Evolutionary conservation across 2,329 filamentous ascomycete species (phyloP).

Genomic region (Talaromyces sp.): DNA sequence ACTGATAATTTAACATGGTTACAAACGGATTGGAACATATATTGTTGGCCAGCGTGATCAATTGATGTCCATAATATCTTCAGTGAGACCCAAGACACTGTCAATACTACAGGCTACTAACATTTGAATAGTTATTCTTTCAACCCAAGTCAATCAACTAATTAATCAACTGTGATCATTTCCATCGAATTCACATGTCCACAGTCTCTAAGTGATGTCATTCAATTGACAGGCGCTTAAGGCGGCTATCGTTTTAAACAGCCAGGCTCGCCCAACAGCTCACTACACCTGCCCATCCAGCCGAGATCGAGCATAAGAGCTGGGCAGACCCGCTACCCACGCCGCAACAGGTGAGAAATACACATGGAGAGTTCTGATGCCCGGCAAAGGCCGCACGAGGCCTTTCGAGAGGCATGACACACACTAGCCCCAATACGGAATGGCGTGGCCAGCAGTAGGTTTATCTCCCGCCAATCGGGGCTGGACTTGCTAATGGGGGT

Average conservation of each 20-base stretch:
- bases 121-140: too few species aligned
- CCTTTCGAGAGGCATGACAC: too few species aligned
- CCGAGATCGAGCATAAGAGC: neutral
- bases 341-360: neutral
- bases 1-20: too few species aligned
- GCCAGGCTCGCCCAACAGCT: neutral
- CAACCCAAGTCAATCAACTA: too few species aligned
- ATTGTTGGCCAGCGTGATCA: too few species aligned
- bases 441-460: neutral
- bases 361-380: neutral
- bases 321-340: neutral
- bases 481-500: neutral
- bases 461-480: constrained; percentile 10
- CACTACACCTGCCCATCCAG: neutral
- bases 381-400: neutral
- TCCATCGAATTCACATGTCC: too few species aligned
- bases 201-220: neutral
- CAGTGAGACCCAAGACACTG: too few species aligned
- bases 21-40: too few species aligned
- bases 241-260: neutral
- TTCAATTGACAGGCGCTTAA: constrained; percentile 1
- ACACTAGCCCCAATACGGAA: neutral
- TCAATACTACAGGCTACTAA: too few species aligned
- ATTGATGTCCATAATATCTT: too few species aligned
- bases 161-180: too few species aligned